Base-by-base conservation (phyloP, 1,139 yeast genomes). In the Suhomyces yuchorum region DNA sequence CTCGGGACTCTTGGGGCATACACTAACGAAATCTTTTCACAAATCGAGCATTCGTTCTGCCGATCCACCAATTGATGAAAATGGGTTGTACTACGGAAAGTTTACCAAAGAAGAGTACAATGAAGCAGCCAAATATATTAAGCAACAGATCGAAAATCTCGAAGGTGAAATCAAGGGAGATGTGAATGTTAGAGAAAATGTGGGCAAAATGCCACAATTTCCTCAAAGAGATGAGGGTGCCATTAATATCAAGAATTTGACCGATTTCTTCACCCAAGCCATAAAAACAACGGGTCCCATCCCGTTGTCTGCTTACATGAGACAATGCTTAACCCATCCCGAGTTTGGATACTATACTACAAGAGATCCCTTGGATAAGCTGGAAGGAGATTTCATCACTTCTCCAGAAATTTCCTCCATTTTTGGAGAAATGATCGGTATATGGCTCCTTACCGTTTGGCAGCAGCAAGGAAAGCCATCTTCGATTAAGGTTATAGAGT, bases 341-440 rank as follows among this genome's bases (percentile, higher is more conserved):
- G 72, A 79, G 6, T 81, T 77, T 53, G 96, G 96, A 0, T 89
- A 89, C 63, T 89, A 89, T 62, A 86, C 91, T 18, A 85, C 89
- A 3, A 70, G 85, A 56, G 84, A 88, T 57, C 96, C 96, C 0
- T 71, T 89, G 36, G 90, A 88, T 48, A 55, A 71, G 0, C 59
- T 64, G 11, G 62, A 64, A 1, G 96, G 96, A 4, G 96, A 89
- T 65, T 89, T 89, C 63, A 78, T 85, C 48, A 89, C 96, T 0
- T 85, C 93, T 0, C 96, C 96, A 0, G 96, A 89, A 66, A 87
- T 89, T 43, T 85, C 95, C 3, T 90, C 89, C 41, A 85, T 88
- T 68, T 89, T 89, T 71, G 96, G 96, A 9, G 96, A 89, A 61
- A 80, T 88, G 73, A 77, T 88, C 47, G 96, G 96, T 0, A 70